Conservation (phyloP, 1,284 basidiomycete species). For the Cerrena zonata region DNA sequence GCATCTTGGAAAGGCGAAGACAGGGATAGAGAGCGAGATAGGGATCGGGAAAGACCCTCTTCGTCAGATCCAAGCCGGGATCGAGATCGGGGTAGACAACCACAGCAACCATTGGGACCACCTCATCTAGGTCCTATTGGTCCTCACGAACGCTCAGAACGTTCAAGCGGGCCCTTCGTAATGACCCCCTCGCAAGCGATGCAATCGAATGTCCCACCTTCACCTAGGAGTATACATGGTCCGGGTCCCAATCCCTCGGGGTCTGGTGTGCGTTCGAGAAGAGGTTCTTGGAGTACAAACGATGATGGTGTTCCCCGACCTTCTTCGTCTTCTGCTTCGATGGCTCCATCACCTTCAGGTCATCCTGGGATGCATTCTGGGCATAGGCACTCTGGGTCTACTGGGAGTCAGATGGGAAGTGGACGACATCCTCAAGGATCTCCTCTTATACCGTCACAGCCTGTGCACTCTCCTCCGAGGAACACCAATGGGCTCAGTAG, state of each 20-base stretch:
- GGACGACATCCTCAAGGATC: neutral
- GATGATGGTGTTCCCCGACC: constrained; percentile 20
- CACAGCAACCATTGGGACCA: constrained; percentile 18
- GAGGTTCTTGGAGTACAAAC: constrained; percentile 28
- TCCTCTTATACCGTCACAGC: constrained; percentile 6
- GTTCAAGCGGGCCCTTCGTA: constrained; percentile 40
- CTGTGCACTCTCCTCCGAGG: constrained; percentile 10
- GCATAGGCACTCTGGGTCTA: constrained; percentile 3
- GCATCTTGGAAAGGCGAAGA: constrained; percentile 21
- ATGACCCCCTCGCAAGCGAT: constrained; percentile 42
- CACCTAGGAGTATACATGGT: constrained; percentile 17
- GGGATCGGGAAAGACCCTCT: neutral
- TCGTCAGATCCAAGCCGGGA: neutral
- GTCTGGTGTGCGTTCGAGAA: constrained; percentile 23
- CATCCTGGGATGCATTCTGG: neutral
- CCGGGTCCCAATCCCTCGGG: constrained; percentile 17
- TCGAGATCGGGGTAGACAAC: neutral
- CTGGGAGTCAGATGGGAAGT: neutral
- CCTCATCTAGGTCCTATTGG: constrained; percentile 29
- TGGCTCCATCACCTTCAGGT: constrained; percentile 8
- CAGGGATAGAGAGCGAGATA: constrained; percentile 21
- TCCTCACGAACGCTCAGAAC: constrained; percentile 31
- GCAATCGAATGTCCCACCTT: constrained; percentile 21
- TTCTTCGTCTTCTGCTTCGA: constrained; percentile 14
- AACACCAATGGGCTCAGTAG: constrained; percentile 10